phyloP scores from a whole-genome alignment of 306 rosid genomes.

The Boehmeria nivea region DNA sequence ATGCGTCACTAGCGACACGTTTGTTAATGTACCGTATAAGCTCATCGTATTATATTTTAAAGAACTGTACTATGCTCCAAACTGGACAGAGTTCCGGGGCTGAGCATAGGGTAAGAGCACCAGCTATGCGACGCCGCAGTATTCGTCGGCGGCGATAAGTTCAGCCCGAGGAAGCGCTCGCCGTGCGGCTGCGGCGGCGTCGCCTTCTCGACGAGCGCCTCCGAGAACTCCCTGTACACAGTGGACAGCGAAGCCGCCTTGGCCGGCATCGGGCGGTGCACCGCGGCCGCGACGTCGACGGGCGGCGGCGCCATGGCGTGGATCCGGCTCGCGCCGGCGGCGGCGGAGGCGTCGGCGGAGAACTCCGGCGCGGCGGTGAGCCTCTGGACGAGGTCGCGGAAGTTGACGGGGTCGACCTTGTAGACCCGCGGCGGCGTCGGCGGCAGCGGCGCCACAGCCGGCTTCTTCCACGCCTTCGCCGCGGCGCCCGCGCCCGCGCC shows the following conservation, averaged over 20 bases:
- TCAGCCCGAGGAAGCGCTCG: slow-evolving; percentile 29
- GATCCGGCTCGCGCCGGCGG: slow-evolving; percentile 5
- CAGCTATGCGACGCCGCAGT: slow-evolving; percentile 25
- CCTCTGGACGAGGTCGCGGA: slow-evolving; percentile 60
- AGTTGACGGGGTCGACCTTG: slow-evolving; percentile 73
- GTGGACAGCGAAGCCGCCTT: slow-evolving; percentile 5
- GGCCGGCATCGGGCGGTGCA: neutral
- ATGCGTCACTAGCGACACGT: no score
- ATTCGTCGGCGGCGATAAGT: slow-evolving; percentile 34
- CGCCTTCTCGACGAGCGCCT: slow-evolving; percentile 16
- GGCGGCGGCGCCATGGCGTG: slow-evolving; percentile 34
- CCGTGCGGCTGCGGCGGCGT: neutral
- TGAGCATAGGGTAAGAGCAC: slow-evolving; percentile 35
- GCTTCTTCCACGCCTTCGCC: slow-evolving; percentile 56
- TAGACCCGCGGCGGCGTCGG: slow-evolving; percentile 48
- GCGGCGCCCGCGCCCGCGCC: neutral
- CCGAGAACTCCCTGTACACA: slow-evolving; percentile 32
- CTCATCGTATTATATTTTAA: no score
- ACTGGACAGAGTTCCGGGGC: slow-evolving; percentile 34
- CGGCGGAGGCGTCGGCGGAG: slow-evolving; percentile 13
- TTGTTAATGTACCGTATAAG: no score
- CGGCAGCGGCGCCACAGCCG: slow-evolving; percentile 50
- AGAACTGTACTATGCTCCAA: slow-evolving; percentile 27
- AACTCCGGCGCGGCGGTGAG: slow-evolving; percentile 66
- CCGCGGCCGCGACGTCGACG: neutral